Base-by-base conservation (phyloP, 2,329 filamentous ascomycete genomes). In the Aspergillus sp. region DNA sequence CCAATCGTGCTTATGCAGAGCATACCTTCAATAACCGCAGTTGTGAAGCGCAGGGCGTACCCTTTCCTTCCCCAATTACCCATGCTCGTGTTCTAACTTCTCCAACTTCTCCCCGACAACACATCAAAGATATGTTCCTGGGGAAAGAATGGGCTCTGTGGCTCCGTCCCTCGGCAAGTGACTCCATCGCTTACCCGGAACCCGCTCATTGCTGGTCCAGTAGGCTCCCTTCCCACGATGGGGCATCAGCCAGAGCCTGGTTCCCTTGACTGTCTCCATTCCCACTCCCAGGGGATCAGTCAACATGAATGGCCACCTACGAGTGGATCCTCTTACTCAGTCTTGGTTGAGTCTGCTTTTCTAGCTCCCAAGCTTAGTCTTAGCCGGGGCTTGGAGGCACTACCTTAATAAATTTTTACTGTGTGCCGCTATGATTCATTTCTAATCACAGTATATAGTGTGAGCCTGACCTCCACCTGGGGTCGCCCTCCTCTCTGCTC, bases 361-460 rank as follows among this genome's bases (percentile, higher is more conserved):
- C 30, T 60, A 61, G 55, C 48, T 58, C 54, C 27, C 57, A 61
- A 63, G 62, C 64, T 64, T 63, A 58, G 51, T 54, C 23, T 25
- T 52, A 52, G 56, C 47, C 47, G 47, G 25, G 32, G 47, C 47
- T 50, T 50, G 25, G 25, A 27, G 30, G 25, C 25, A 27, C 44
- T 41, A 55, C 58, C 63, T 30, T 50, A 50, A 32, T 50, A 19
- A 50, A 10, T 50, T 50, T 50, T 50, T 50, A 19, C 47, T 30
- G 23, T 11, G 47, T 27, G 47, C 32, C 32, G 32, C 32, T 36
- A 36, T 36, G 32, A 36, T 36, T 30, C 53, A 55, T 55, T 53
- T 39, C 21, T 55, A 55, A 55, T 47, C 39, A 42, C 27, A 30
- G 27, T 47, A 47, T 50, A 50, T 32, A 50, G n/a, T 17, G 25